Evolutionary conservation across 345 rosid species (phyloP), one percentile per base, ranked within the genome.

Genomic region (Eucalyptus melliodora): DNA sequence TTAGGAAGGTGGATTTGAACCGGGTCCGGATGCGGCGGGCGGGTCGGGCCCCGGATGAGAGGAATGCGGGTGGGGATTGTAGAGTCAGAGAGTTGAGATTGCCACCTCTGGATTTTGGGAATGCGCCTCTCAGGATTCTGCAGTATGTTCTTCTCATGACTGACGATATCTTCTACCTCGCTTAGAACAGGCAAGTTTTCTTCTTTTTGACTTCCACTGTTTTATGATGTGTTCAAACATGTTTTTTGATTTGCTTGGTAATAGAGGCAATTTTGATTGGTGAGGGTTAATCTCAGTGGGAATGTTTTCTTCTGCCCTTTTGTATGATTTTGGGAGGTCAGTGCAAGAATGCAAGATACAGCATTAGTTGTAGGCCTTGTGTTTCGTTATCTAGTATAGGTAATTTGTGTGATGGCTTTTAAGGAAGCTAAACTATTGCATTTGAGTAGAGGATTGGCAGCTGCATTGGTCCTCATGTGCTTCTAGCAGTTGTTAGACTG

Each of bases 81-180:
- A 92, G 95, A 91, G 90, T 95, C 16, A 93, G 97, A 89, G 97
- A 96, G 89, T 90, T 96, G 92, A 95, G 96, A 89, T 92, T 96
- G 91, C 97, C 97, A 56, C 87, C 91, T 6, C 86, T 96, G 90
- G 96, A 96, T 94, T 96, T 96, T 82, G 91, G 93, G 83, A 96
- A 96, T 89, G 94, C 97, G 2, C 96, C 97, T 45, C 90, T 94
- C 90, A 94, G 95, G 93, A 96, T 96, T 91, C 91, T 96, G 93
- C 97, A 96, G 89, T 96, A 96, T 88, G 88, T 95, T 86, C 91
- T 94, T 89, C 90, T 96, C 80, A 92, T 94, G 92, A 94, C 93
- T 17, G 95, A 92, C 90, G 93, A 92, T 88, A 91, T 95, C 90
- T 96, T 96, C 94, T 95, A 91, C 90, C 93, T 95, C 59, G 94